A percentile compares a stretch with the other conserved stretches of the same genome.
Evolutionary conservation across 1,284 basidiomycete species (phyloP).

Genomic region (Hemileia vastatrix): DNA sequence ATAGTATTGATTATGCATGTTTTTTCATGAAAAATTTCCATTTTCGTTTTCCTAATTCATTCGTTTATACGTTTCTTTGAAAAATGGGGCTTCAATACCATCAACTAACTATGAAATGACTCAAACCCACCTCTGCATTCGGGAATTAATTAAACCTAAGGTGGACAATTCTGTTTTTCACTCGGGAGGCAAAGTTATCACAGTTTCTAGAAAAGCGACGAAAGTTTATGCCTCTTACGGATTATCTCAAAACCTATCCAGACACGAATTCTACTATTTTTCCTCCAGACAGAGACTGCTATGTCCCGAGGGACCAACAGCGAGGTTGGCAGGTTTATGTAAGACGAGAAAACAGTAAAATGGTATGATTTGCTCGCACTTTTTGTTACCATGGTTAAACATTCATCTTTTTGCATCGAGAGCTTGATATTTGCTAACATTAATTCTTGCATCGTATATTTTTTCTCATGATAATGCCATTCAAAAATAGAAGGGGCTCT

Average conservation of each 20-base stretch:
- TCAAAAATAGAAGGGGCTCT: too few species aligned
- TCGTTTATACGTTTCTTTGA: too few species aligned
- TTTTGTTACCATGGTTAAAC: too few species aligned
- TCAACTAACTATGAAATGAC: too few species aligned
- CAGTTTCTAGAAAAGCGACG: conserved; percentile 20
- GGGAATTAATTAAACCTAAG: too few species aligned
- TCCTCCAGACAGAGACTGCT: conserved; percentile 6
- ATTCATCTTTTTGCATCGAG: too few species aligned
- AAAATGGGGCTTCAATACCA: too few species aligned
- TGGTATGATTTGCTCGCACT: too few species aligned
- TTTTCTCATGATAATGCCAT: too few species aligned
- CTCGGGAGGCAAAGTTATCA: conserved; percentile 9
- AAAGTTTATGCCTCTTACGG: conserved; percentile 17
- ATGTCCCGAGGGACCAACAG: conserved; percentile 9
- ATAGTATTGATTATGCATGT: not conserved
- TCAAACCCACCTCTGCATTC: too few species aligned
- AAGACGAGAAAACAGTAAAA: conserved; percentile 12
- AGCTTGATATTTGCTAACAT: too few species aligned
- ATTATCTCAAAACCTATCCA: conserved; percentile 8
- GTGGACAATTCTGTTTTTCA: conserved; percentile 21
- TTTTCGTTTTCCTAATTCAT: not conserved
- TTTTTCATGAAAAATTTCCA: not conserved
- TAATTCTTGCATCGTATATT: too few species aligned
- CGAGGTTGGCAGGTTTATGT: conserved; percentile 10
- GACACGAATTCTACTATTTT: conserved; percentile 11